Percentiles rank a stretch among this genome's conserved stretches.
phyloP scores from a whole-genome alignment of 441 rosid genomes.

The Isatis lusitanica region DNA sequence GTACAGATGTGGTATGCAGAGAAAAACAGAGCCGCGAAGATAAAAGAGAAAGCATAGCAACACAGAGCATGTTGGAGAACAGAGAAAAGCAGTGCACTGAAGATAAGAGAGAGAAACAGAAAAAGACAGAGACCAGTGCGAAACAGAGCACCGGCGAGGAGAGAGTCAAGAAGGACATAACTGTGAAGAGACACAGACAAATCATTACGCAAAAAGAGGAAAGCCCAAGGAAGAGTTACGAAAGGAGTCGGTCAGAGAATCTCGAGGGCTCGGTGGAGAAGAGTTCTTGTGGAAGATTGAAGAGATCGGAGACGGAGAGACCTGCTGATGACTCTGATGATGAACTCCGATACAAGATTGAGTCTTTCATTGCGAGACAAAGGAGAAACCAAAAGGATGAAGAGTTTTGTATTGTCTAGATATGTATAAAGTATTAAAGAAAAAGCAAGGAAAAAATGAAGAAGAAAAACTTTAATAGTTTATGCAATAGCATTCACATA shows the following conservation, averaged over 20 bases:
- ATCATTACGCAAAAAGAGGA: conserved; percentile 5
- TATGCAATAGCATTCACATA: conserved; percentile 34
- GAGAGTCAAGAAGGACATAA: background rate
- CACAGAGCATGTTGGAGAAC: conserved; percentile 11
- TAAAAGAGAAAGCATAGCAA: background rate
- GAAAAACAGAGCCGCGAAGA: conserved; percentile 5
- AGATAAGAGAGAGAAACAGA: background rate
- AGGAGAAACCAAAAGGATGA: conserved; percentile 41
- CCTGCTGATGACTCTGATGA: conserved; percentile 15
- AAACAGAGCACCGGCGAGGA: background rate
- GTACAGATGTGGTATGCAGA: background rate
- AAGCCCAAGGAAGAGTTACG: background rate
- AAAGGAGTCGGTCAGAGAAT: conserved; percentile 24
- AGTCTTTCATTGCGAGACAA: conserved; percentile 42
- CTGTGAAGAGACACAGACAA: conserved; percentile 13
- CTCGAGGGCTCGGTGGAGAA: conserved; percentile 16
- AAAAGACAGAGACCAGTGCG: background rate
- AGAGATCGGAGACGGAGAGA: conserved; percentile 22
- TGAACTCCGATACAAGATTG: conserved; percentile 37
- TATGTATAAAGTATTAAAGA: background rate
- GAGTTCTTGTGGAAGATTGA: conserved; percentile 18
- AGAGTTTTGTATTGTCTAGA: conserved; percentile 26
- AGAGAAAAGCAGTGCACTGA: background rate
- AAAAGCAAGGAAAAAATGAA: background rate
- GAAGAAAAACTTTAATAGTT: conserved; percentile 24